phyloP scores from a whole-genome alignment of 176 grass and related monocot species.

The Oryza australiensis region DNA sequence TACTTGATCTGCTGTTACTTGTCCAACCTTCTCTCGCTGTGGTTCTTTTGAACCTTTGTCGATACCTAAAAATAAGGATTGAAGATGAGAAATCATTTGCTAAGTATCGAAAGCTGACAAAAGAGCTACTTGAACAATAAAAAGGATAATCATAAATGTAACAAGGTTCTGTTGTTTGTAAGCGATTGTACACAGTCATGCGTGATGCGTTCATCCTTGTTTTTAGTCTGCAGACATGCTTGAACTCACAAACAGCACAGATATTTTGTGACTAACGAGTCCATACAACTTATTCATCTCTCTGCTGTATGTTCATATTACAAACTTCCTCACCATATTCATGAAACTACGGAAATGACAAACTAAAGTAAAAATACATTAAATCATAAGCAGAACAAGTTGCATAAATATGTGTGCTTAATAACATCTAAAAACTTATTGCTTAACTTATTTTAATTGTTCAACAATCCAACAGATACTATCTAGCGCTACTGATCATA shows the following conservation, averaged over 20 bases:
- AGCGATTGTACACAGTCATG: background rate
- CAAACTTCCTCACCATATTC: background rate
- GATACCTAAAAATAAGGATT: slow-evolving; percentile 51
- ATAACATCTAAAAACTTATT: background rate
- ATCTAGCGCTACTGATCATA: background rate
- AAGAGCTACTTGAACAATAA: background rate
- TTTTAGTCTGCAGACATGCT: background rate
- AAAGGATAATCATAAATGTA: background rate
- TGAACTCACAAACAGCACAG: background rate
- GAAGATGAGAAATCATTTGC: background rate
- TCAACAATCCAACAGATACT: background rate
- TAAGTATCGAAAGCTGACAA: background rate
- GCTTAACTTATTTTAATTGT: background rate
- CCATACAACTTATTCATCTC: background rate
- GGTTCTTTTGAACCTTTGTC: slow-evolving; percentile 86
- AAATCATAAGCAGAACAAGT: background rate
- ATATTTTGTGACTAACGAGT: background rate
- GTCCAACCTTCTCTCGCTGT: slow-evolving; percentile 69
- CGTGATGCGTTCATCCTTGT: background rate
- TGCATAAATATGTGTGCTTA: background rate
- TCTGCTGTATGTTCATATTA: slow-evolving; percentile 13
- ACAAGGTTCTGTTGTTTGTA: background rate
- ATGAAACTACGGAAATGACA: background rate
- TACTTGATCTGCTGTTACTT: slow-evolving; percentile 77
- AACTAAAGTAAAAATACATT: background rate